Conservation (phyloP, 805 yeast genomes). For the Candida ortonii region DNA sequence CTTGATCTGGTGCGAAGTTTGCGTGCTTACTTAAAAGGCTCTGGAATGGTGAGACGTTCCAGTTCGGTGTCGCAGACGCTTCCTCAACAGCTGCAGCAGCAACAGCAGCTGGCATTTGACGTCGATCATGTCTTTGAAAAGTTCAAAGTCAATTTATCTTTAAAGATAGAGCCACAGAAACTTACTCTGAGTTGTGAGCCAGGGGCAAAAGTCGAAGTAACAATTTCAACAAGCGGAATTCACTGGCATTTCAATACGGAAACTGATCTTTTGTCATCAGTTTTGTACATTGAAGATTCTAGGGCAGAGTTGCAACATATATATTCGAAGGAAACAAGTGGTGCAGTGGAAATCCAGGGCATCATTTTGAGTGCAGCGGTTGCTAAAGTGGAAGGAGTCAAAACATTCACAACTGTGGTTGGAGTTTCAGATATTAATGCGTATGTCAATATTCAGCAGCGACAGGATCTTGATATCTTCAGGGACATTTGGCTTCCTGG, state of each 20-base stretch:
- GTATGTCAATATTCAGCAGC: conserved; percentile 74
- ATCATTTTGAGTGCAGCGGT: conserved; percentile 49
- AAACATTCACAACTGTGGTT: conserved; percentile 46
- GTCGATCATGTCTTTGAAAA: conserved; percentile 48
- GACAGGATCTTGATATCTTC: conserved; percentile 82
- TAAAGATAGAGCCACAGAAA: conserved; percentile 70
- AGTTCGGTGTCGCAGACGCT: conserved; percentile 1
- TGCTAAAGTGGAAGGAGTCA: conserved; percentile 37
- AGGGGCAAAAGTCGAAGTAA: conserved; percentile 86
- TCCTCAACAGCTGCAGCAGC: conserved; percentile 2
- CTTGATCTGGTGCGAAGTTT: conserved; percentile 53
- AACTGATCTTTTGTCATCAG: conserved; percentile 37
- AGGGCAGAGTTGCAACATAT: conserved; percentile 81
- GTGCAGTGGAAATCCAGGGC: conserved; percentile 52
- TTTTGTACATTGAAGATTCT: conserved; percentile 51
- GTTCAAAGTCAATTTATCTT: conserved; percentile 58
- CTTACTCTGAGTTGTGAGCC: conserved; percentile 88
- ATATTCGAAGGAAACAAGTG: conserved; percentile 87
- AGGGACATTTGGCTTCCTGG: conserved; percentile 76
- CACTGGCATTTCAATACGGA: conserved; percentile 55
- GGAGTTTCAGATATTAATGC: conserved; percentile 54
- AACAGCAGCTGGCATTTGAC: conserved; percentile 26
- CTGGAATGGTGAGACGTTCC: conserved; percentile 8
- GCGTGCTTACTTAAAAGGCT: conserved; percentile 43
- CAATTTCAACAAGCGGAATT: conserved; percentile 70